These are phyloP conservation scores for Dioscorea alata DNA, from an alignment of 106 monocot species.

Conservation along the genomic window DNA sequence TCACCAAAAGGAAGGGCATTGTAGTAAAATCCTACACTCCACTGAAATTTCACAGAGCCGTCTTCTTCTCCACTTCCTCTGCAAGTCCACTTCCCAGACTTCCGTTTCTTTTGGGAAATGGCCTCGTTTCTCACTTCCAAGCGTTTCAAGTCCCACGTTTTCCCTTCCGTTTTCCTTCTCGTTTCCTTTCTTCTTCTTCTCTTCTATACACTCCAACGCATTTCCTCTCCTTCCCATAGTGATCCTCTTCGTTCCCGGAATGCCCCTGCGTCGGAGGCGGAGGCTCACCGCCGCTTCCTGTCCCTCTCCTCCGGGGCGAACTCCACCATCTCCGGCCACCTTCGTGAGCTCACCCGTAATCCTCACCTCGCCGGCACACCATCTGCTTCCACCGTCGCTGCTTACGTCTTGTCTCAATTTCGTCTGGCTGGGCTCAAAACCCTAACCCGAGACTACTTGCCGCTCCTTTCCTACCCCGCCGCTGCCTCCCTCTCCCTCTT, in stretches of 20 bases:
- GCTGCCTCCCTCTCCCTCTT: constrained; percentile 57
- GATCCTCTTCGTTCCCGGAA: constrained; percentile 2
- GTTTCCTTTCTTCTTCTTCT: constrained; percentile 12
- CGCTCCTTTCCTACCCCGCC: constrained; percentile 68
- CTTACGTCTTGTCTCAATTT: constrained; percentile 56
- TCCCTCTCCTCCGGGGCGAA: constrained; percentile 40
- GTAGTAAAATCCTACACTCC: too few species aligned
- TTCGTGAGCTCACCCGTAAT: constrained; percentile 44
- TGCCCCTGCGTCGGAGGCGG: constrained; percentile 6
- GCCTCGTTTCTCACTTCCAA: too few species aligned
- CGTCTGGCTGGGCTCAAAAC: constrained; percentile 33
- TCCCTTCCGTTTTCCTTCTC: constrained; percentile 20
- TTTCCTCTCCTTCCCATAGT: background rate
- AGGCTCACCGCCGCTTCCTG: constrained; percentile 29
- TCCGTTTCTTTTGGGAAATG: too few species aligned
- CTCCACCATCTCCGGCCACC: constrained; percentile 62
- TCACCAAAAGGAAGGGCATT: too few species aligned
- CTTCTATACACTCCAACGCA: constrained; percentile 4
- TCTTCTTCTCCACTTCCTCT: too few species aligned
- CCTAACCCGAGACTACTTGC: constrained; percentile 27
- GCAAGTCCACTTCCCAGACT: too few species aligned
- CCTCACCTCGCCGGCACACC: constrained; percentile 87
- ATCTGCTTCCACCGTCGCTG: constrained; percentile 21
- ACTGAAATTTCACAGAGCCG: too few species aligned
- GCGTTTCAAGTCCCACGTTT: background rate